Percentiles rank a stretch among this genome's conserved stretches.
Conservation (phyloP, 352 stramenopile species). For the Phytophthora europaea region DNA sequence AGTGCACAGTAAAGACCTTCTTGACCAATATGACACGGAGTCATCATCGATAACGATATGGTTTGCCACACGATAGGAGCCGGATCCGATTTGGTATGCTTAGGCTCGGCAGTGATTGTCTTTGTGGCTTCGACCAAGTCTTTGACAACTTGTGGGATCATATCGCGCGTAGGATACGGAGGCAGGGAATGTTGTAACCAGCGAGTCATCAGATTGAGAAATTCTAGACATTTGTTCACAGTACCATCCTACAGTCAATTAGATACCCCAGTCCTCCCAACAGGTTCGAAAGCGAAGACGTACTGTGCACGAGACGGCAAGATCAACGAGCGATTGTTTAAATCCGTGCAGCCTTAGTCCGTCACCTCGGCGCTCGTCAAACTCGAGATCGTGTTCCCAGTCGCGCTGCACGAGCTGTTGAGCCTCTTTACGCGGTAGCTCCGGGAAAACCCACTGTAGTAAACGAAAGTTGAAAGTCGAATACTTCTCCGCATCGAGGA, state of each 20-base stretch:
- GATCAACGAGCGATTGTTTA: slow-evolving; percentile 56
- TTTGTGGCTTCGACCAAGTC: slow-evolving; percentile 6
- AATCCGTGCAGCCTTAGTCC: slow-evolving; percentile 63
- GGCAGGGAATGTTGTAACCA: slow-evolving; percentile 50
- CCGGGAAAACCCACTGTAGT: slow-evolving; percentile 64
- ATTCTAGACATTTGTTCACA: slow-evolving; percentile 54
- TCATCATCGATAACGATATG: slow-evolving; percentile 47
- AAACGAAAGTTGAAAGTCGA: slow-evolving; percentile 53
- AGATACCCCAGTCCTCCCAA: background rate
- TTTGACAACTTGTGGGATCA: slow-evolving; percentile 1
- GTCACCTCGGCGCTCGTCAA: slow-evolving; percentile 49
- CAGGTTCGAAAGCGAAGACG: background rate
- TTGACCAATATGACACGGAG: slow-evolving; percentile 40
- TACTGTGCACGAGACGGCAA: slow-evolving; percentile 59
- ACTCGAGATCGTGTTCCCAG: slow-evolving; percentile 63
- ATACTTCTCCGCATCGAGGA: slow-evolving; percentile 60
- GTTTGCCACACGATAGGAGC: slow-evolving; percentile 34
- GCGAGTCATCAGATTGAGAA: slow-evolving; percentile 53
- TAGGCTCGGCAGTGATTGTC: slow-evolving; percentile 8
- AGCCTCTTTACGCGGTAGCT: slow-evolving; percentile 51
- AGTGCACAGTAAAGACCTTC: slow-evolving; percentile 58
- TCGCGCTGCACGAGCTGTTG: slow-evolving; percentile 51
- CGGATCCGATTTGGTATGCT: background rate
- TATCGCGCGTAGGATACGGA: slow-evolving; percentile 7
- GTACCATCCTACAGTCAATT: slow-evolving; percentile 44